Percentiles rank a stretch among this genome's conserved stretches.
Conservation (phyloP, 1,284 basidiomycete species). For the Inonotus hispidus region DNA sequence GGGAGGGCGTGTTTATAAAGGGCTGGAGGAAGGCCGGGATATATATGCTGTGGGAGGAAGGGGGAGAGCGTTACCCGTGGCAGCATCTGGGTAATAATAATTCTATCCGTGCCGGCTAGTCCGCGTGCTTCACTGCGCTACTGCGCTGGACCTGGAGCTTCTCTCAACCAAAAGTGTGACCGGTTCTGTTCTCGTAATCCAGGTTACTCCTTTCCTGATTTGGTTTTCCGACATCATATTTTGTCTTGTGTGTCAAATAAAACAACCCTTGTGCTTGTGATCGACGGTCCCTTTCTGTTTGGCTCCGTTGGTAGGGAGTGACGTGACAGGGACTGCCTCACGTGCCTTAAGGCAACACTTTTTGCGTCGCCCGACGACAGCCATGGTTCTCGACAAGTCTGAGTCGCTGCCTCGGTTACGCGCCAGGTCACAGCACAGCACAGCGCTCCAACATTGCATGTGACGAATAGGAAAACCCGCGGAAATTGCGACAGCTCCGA, state of each 20-base stretch:
- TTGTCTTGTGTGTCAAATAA: not conserved
- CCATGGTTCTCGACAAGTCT: not conserved
- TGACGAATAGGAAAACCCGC: not conserved
- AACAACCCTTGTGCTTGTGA: not conserved
- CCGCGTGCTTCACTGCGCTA: not conserved
- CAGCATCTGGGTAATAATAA: not conserved
- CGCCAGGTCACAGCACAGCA: no score
- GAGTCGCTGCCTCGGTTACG: not conserved
- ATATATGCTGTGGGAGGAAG: not conserved
- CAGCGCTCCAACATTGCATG: not conserved
- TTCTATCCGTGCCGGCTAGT: not conserved
- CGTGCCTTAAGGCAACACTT: not conserved
- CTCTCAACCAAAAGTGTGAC: not conserved
- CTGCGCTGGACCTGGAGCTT: not conserved
- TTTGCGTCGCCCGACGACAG: not conserved
- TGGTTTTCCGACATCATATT: not conserved
- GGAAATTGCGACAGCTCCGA: not conserved
- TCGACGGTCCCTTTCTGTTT: not conserved
- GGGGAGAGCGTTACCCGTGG: not conserved
- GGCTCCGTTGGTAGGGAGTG: not conserved
- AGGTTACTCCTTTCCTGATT: not conserved
- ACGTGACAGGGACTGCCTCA: not conserved
- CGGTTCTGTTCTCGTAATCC: not conserved
- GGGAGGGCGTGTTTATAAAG: slow-evolving; percentile 3
- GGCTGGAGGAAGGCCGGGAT: not conserved